phyloP scores from a whole-genome alignment of 306 rosid species.

The Rosa chinensis region DNA sequence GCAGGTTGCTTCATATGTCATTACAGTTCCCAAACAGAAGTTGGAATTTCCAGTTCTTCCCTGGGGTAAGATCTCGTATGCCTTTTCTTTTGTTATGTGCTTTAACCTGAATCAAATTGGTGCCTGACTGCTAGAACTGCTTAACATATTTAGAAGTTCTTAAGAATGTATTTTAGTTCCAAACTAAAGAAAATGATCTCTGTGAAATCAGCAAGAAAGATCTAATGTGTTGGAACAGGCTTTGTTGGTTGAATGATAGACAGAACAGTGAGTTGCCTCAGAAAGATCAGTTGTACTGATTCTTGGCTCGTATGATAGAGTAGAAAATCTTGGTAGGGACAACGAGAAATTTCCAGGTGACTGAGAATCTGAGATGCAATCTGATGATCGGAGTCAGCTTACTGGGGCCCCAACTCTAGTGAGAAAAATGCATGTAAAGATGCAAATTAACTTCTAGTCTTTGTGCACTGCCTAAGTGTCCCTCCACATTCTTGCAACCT shows the following conservation, averaged over 20 bases:
- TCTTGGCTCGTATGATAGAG: background rate
- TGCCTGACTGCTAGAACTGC: background rate
- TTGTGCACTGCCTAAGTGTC: background rate
- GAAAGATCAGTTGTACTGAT: background rate
- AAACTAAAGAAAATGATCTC: background rate
- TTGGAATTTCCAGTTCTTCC: constrained; percentile 81
- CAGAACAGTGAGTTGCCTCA: background rate
- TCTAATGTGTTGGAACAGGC: background rate
- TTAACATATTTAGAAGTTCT: background rate
- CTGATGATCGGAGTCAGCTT: background rate
- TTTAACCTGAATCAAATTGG: constrained; percentile 4
- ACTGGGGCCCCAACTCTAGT: background rate
- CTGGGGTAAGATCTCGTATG: constrained; percentile 68
- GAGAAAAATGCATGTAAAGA: background rate
- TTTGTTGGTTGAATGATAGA: background rate
- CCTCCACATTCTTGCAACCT: background rate
- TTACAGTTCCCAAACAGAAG: constrained; percentile 70
- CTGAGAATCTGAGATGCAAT: background rate
- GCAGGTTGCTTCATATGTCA: constrained; percentile 75
- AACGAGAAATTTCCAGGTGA: background rate
- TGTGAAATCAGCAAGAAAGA: background rate
- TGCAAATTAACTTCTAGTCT: background rate
- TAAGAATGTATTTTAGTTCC: background rate
- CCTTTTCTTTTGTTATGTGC: background rate
- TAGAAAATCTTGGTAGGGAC: background rate